Evolutionary conservation across 768 basidiomycete genomes (phyloP).

Genomic region (Gelatoporia subvermispora): DNA sequence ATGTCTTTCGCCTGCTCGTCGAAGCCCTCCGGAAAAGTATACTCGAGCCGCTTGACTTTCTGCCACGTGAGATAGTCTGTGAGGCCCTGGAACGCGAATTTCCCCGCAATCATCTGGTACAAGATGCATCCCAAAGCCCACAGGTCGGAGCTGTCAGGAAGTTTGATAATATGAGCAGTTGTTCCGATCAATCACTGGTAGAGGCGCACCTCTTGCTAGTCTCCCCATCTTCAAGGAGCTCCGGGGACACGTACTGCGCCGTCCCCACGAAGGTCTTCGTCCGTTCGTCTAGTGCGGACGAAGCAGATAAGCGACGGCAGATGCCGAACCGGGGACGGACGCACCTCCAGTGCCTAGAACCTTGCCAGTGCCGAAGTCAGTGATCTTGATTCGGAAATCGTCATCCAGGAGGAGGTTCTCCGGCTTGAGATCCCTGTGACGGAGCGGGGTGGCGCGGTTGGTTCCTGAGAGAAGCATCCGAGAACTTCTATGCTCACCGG

Average conservation of each 20-base stretch:
- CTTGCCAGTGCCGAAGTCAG: slow-evolving; percentile 94
- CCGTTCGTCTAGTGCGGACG: slow-evolving; percentile 35
- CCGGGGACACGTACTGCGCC: slow-evolving; percentile 86
- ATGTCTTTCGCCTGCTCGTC: slow-evolving; percentile 79
- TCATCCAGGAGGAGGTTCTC: slow-evolving; percentile 90
- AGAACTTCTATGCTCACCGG: slow-evolving; percentile 38
- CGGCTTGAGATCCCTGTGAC: slow-evolving; percentile 66
- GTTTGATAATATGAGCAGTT: slow-evolving; percentile 4
- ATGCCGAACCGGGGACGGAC: slow-evolving; percentile 23
- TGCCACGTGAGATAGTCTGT: slow-evolving; percentile 95
- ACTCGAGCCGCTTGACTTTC: slow-evolving; percentile 86
- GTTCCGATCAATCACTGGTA: neutral
- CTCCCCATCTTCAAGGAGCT: slow-evolving; percentile 69
- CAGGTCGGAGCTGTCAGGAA: slow-evolving; percentile 68
- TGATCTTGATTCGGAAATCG: slow-evolving; percentile 85
- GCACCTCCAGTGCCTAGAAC: slow-evolving; percentile 53
- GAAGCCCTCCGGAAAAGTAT: slow-evolving; percentile 82
- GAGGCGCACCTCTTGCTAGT: slow-evolving; percentile 66
- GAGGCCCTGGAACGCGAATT: slow-evolving; percentile 85
- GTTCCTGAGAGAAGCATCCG: slow-evolving; percentile 3
- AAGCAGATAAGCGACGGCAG: slow-evolving; percentile 8
- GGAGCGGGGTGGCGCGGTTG: slow-evolving; percentile 1
- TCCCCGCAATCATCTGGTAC: slow-evolving; percentile 89
- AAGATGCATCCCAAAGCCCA: slow-evolving; percentile 96
- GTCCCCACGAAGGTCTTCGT: slow-evolving; percentile 84